phyloP scores from a whole-genome alignment of 176 grass and related monocot species.

The Zoysia pacifica region DNA sequence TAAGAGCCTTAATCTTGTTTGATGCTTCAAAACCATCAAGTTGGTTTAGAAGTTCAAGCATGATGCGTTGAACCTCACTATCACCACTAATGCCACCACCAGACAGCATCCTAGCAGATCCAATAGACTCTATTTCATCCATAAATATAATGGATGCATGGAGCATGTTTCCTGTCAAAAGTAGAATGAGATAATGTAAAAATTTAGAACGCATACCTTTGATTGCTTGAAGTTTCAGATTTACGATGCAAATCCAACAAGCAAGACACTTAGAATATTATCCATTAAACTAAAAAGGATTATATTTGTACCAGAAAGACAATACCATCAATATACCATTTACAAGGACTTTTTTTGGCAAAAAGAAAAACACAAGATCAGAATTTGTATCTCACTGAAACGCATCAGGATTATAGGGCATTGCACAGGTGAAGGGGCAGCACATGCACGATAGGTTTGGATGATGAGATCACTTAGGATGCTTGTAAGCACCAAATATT shows the following conservation, averaged over 20 bases:
- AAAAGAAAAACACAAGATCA: not conserved
- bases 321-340: not conserved
- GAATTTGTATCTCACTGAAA: not conserved
- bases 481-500: not conserved
- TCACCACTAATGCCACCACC: slow-evolving; percentile 68
- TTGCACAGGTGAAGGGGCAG: no score
- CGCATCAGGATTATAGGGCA: not conserved
- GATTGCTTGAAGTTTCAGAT: not conserved
- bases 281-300: not conserved
- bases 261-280: not conserved
- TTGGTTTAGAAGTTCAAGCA: slow-evolving; percentile 97
- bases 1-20: slow-evolving; percentile 93
- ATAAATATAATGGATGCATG: slow-evolving; percentile 90
- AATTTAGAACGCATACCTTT: slow-evolving; percentile 20
- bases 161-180: slow-evolving; percentile 78
- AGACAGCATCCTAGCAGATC: slow-evolving; percentile 83
- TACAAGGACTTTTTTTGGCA: not conserved
- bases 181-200: slow-evolving; percentile 5
- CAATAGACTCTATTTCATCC: slow-evolving; percentile 97
- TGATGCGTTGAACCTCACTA: slow-evolving; percentile 93
- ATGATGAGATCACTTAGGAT: slow-evolving; percentile 8
- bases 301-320: not conserved
- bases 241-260: not conserved
- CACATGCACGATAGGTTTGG: not conserved
- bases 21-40: slow-evolving; percentile 99